phyloP scores from a whole-genome alignment of 139 green algal species.

The Gonium pectorale region DNA sequence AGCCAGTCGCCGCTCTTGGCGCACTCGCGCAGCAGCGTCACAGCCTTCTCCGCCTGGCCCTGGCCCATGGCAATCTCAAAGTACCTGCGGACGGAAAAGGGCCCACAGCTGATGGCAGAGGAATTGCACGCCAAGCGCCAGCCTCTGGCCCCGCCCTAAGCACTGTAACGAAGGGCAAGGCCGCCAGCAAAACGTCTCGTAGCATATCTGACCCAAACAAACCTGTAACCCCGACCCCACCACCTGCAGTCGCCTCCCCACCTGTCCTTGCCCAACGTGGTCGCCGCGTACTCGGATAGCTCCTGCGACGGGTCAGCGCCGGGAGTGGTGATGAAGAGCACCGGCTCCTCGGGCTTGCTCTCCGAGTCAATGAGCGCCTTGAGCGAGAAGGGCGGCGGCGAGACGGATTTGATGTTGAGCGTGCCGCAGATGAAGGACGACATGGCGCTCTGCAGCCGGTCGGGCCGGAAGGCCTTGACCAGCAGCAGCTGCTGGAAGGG shows the following conservation, averaged over 20 bases:
- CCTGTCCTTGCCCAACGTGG: conserved; percentile 49
- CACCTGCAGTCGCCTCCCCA: neutral
- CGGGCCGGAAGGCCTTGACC: conserved; percentile 69
- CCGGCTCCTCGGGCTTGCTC: conserved; percentile 56
- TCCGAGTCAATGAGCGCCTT: conserved; percentile 51
- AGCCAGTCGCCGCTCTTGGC: conserved; percentile 77
- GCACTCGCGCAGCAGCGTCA: conserved; percentile 79
- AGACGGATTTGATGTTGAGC: conserved; percentile 65
- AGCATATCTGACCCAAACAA: neutral
- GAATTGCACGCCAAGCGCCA: neutral
- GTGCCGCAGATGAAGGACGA: conserved; percentile 57
- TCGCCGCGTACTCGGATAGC: conserved; percentile 75
- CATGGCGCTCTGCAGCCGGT: conserved; percentile 72
- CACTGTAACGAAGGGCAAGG: no score
- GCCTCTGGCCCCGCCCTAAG: no score
- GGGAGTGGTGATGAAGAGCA: conserved; percentile 84
- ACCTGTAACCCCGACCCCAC: neutral
- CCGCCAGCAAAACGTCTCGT: no score
- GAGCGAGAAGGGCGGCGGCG: conserved; percentile 62
- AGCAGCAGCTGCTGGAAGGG: conserved; percentile 75
- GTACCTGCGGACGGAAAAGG: conserved; percentile 47
- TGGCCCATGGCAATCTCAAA: conserved; percentile 90
- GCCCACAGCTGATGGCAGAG: no score
- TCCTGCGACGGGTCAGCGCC: conserved; percentile 83
- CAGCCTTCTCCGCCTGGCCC: conserved; percentile 78